Percentiles rank a stretch among this genome's conserved stretches.
These are phyloP conservation scores for Solanum habrochaites DNA, from an alignment of 257 asterid genomes.

Conservation along the genomic window DNA sequence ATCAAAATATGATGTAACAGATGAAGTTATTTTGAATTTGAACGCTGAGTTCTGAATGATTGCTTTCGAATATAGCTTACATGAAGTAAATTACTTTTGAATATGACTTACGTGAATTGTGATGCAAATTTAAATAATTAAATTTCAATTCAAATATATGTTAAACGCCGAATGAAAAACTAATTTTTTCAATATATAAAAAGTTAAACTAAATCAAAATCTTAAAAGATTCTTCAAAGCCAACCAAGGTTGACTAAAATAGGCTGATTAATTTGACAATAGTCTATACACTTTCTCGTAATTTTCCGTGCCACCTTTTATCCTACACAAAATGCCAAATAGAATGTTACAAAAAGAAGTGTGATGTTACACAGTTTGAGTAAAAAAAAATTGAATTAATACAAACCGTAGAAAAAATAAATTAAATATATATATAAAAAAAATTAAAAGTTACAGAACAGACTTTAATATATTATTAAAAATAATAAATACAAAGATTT, in stretches of 20 bases:
- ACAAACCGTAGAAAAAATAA: not conserved
- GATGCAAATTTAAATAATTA: too few relatives aligned
- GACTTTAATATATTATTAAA: not conserved
- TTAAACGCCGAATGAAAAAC: fast-evolving
- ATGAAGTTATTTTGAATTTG: too few relatives aligned
- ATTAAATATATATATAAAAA: not conserved
- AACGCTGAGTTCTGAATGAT: not conserved
- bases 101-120: not conserved
- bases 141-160: too few relatives aligned
- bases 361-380: not conserved
- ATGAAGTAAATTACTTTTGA: not conserved
- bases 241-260: not conserved
- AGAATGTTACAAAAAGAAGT: not conserved
- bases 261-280: not conserved
- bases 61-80: not conserved
- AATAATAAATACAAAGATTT: not conserved
- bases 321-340: not conserved
- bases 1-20: too few relatives aligned
- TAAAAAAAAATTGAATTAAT: not conserved
- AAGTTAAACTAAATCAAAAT: not conserved
- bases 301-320: not conserved
- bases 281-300: not conserved
- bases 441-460: not conserved
- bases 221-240: not conserved
- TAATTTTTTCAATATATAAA: not conserved